phyloP scores from a whole-genome alignment of 148 eudicot genomes.

The Pharnaceum exiguum region DNA sequence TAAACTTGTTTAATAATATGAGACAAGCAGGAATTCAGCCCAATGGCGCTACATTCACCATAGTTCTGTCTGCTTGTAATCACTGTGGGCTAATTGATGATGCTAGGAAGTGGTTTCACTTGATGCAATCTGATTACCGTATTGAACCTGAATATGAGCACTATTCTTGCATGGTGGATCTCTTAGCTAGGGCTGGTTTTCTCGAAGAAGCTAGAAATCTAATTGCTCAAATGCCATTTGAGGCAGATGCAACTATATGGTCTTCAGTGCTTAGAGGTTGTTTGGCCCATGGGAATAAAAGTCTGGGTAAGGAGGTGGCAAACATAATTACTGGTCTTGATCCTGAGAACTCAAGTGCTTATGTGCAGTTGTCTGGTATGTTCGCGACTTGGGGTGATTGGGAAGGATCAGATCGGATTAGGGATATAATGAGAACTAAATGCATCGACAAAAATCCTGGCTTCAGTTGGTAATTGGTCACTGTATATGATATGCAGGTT shows the following conservation, averaged over 20 bases:
- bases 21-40: constrained; percentile 38
- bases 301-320: constrained; percentile 53
- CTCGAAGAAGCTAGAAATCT: constrained; percentile 56
- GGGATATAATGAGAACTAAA: constrained; percentile 55
- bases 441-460: constrained; percentile 59
- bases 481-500: constrained; percentile 12
- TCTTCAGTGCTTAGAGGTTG: constrained; percentile 78
- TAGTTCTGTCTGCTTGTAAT: constrained; percentile 77
- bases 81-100: constrained; percentile 87
- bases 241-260: constrained; percentile 68
- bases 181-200: constrained; percentile 66
- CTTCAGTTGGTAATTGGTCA: constrained; percentile 31
- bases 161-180: constrained; percentile 90
- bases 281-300: constrained; percentile 58
- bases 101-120: constrained; percentile 67
- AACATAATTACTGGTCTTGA: constrained; percentile 51
- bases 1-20: constrained; percentile 63
- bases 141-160: constrained; percentile 71
- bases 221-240: constrained; percentile 49
- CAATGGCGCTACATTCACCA: constrained; percentile 60
- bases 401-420: constrained; percentile 54
- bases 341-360: constrained; percentile 65
- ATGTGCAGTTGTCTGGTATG: constrained; percentile 68
- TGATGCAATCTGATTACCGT: constrained; percentile 54
- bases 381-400: constrained; percentile 76